Conservation (phyloP, 2,329 filamentous ascomycete genomes). For the Colletotrichum lupini region DNA sequence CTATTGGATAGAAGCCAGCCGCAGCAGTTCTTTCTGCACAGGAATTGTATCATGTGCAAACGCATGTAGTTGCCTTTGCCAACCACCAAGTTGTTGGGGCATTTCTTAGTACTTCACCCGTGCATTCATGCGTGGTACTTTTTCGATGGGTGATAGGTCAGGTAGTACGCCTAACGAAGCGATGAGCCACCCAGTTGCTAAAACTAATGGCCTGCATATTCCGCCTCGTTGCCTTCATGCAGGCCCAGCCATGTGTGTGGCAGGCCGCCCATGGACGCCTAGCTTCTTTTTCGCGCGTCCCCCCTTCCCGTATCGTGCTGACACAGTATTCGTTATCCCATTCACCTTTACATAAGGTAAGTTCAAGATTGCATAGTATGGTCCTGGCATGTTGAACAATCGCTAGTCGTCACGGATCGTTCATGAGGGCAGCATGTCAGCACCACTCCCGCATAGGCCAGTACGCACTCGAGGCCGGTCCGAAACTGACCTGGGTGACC, state of each 20-base stretch:
- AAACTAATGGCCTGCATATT: background rate
- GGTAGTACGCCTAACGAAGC: background rate
- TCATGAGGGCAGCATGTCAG: background rate
- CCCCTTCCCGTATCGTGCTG: background rate
- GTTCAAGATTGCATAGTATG: background rate
- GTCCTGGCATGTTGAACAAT: background rate
- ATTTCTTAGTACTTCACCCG: no score
- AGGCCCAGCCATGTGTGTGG: background rate
- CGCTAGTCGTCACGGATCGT: no score
- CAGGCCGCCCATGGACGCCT: background rate
- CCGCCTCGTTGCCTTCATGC: conserved; percentile 13
- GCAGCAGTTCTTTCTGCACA: no score
- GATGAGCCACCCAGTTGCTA: background rate
- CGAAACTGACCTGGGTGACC: background rate
- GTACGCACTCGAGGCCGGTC: background rate
- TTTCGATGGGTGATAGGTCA: no score
- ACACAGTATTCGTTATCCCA: background rate
- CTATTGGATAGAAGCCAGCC: no score
- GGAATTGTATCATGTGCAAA: no score
- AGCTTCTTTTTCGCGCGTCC: background rate
- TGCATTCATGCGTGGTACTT: no score
- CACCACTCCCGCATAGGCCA: background rate
- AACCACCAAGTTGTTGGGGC: no score
- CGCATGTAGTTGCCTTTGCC: no score
- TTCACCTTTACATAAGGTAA: background rate